Evolutionary conservation across 352 stramenopile genomes (phyloP), one percentile per base, ranked within the genome.

Genomic region (Globisporangium carolinianum): DNA sequence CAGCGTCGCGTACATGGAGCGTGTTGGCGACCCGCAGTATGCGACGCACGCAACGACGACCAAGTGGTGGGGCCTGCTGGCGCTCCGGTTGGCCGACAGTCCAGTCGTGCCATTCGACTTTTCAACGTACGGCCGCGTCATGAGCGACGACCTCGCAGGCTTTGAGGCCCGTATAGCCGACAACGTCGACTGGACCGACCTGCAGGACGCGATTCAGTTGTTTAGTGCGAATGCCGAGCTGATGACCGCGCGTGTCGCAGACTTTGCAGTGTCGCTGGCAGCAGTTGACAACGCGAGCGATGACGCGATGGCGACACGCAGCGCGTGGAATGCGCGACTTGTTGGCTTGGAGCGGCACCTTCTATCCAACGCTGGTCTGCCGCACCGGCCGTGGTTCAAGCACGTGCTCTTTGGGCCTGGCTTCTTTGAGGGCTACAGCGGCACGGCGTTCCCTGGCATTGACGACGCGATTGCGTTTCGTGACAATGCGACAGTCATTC

Each of bases 1-100:
- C 61, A 92, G 74, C 41, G 78, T 94, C 57, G 63, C 48, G 49
- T 96, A 84, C 57, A 73, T 73, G 51, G 81, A 86, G 58, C 76
- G 41, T 51, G 75, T 68, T 57, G 80, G 39, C 10, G 79, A 94
- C 47, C 80, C 83, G 41, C 60, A 66, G n/a, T 93, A 81, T 50
- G 65, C 58, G 10, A 79, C 79, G 9, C 77, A 92, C 51, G 62
- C 59, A 0, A 73, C 73, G 15, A 72, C 74, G 42, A 58, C 76
- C 5, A 70, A 71, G 35, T 83, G 87, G 63, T 89, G 83, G 74
- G 79, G 76, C 0, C 52, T 89, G 15, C 58, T 93, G 9, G 72
- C 68, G 0, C 61, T 93, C 9, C 73, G 75, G 1, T 59, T 94
- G 9, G 76, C 83, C 2, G 67, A 87, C 50, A 66, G 66, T 14